Conservation (phyloP, 2,329 filamentous ascomycete genomes). For the Cladosporium sp. region DNA sequence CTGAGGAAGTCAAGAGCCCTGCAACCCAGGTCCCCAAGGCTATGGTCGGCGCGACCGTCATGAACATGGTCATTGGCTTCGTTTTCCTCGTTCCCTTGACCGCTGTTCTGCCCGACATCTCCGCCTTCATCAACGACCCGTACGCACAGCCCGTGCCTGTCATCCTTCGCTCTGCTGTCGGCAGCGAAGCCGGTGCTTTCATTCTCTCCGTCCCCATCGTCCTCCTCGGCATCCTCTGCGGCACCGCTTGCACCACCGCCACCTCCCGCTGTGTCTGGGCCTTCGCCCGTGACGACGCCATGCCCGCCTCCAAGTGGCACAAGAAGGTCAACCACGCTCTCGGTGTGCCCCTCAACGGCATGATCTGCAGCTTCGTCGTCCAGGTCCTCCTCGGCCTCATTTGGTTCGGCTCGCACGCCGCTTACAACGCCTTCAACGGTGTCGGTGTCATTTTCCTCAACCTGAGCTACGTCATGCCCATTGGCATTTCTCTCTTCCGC, state of each 20-base stretch:
- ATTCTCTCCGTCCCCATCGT: constrained; percentile 61
- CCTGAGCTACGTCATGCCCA: constrained; percentile 63
- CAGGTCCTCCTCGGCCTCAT: constrained; percentile 62
- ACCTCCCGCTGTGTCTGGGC: constrained; percentile 65
- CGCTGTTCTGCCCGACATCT: constrained; percentile 64
- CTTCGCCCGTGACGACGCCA: constrained; percentile 66
- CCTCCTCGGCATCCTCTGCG: constrained; percentile 63
- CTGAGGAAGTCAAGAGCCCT: constrained; percentile 65
- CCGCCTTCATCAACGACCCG: constrained; percentile 47
- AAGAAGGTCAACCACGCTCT: constrained; percentile 56
- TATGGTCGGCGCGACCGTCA: constrained; percentile 60
- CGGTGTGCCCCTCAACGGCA: constrained; percentile 65
- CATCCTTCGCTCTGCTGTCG: constrained; percentile 61
- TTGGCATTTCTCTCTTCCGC: constrained; percentile 59
- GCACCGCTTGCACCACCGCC: constrained; percentile 66
- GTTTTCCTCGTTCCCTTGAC: constrained; percentile 65
- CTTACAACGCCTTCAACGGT: constrained; percentile 63
- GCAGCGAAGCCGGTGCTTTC: constrained; percentile 53
- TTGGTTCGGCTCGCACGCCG: constrained; percentile 64
- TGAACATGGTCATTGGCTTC: constrained; percentile 64
- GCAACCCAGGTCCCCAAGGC: constrained; percentile 67
- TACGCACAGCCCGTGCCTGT: constrained; percentile 59
- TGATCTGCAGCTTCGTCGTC: constrained; percentile 66
- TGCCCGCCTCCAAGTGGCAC: constrained; percentile 53
- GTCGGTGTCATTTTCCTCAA: constrained; percentile 61